Percentiles rank a stretch among this genome's conserved stretches.
phyloP scores from a whole-genome alignment of 495 filamentous ascomycete genomes.

The Penicillium ucsense region DNA sequence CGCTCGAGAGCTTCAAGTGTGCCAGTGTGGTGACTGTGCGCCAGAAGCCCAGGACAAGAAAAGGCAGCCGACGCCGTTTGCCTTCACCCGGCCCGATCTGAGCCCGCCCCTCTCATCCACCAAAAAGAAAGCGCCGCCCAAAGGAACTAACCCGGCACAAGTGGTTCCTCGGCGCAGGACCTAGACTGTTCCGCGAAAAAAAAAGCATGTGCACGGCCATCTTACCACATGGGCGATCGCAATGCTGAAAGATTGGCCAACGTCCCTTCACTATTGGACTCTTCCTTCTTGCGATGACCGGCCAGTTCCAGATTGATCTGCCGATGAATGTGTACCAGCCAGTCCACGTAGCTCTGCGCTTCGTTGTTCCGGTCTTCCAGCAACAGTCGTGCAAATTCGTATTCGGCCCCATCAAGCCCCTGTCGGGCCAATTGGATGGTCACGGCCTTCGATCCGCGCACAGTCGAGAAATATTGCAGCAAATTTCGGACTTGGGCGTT shows the following conservation, averaged over 20 bases:
- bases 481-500: constrained; percentile 94
- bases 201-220: neutral
- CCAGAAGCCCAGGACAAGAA: too few relatives aligned
- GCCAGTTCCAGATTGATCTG: constrained; percentile 81
- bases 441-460: constrained; percentile 77
- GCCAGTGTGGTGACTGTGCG: too few relatives aligned
- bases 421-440: constrained; percentile 88
- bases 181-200: too few relatives aligned
- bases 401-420: constrained; percentile 90
- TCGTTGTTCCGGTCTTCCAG: constrained; percentile 97
- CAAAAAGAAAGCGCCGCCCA: too few relatives aligned
- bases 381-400: constrained; percentile 84
- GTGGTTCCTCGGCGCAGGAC: too few relatives aligned
- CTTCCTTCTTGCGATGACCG: constrained; percentile 69
- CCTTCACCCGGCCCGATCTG: too few relatives aligned
- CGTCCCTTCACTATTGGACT: constrained; percentile 41
- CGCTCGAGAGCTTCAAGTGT: too few relatives aligned
- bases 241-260: constrained; percentile 57
- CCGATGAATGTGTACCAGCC: constrained; percentile 91
- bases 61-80: too few relatives aligned
- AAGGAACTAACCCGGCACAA: too few relatives aligned
- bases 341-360: constrained; percentile 95
- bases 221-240: constrained; percentile 60
- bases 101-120: too few relatives aligned
- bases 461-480: constrained; percentile 70